These are phyloP conservation scores for Ogataea neopini DNA, from an alignment of 805 yeast species.

Conservation along the genomic window DNA sequence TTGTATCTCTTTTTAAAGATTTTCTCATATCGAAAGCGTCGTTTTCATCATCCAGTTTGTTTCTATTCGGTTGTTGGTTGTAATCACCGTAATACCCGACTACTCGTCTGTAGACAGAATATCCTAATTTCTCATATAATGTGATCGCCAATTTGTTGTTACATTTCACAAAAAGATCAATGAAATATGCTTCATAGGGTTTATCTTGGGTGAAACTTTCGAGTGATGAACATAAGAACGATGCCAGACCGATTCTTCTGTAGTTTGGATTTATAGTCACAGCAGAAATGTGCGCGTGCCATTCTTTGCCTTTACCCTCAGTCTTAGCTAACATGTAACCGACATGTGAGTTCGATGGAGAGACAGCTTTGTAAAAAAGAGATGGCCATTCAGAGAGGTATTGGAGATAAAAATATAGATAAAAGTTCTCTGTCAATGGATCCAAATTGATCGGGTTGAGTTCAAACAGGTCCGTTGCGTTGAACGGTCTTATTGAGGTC, in stretches of 20 bases:
- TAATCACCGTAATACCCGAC: constrained; percentile 75
- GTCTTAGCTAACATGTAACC: constrained; percentile 96
- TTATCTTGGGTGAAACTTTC: constrained; percentile 70
- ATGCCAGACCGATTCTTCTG: constrained; percentile 84
- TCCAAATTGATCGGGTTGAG: constrained; percentile 81
- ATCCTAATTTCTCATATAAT: constrained; percentile 84
- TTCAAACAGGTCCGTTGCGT: constrained; percentile 77
- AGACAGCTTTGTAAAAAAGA: constrained; percentile 71
- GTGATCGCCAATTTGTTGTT: constrained; percentile 78
- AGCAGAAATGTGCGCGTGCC: constrained; percentile 98
- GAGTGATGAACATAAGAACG: constrained; percentile 70
- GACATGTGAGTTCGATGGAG: constrained; percentile 40
- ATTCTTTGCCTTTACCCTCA: constrained; percentile 80
- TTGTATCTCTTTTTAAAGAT: constrained; percentile 56
- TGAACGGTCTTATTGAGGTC: constrained; percentile 89
- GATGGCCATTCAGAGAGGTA: constrained; percentile 88
- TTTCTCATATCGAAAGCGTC: constrained; percentile 92
- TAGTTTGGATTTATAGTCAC: constrained; percentile 85
- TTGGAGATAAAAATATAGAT: constrained; percentile 77
- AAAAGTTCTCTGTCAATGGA: constrained; percentile 88
- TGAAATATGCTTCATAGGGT: constrained; percentile 78
- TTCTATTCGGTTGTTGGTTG: constrained; percentile 43
- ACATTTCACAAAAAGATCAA: constrained; percentile 90
- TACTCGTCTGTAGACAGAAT: constrained; percentile 81
- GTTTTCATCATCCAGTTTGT: constrained; percentile 56